phyloP scores from a whole-genome alignment of 2,329 filamentous ascomycete genomes.

The Curvularia sp. region DNA sequence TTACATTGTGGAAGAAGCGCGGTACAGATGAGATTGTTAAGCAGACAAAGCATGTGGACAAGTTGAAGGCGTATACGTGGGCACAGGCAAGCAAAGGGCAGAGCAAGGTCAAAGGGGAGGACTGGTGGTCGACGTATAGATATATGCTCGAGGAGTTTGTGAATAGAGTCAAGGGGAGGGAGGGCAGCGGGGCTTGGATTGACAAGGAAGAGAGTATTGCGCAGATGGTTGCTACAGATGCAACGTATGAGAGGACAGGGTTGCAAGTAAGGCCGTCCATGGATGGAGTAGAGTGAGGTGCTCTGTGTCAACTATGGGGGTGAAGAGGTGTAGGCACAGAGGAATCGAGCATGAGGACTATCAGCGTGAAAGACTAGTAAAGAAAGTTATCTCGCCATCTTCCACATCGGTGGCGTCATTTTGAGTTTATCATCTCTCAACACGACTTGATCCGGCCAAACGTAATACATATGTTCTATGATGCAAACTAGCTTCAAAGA shows the following conservation, averaged over 20 bases:
- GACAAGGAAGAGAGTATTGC: slow-evolving; percentile 44
- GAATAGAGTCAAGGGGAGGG: slow-evolving; percentile 37
- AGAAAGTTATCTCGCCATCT: too few species aligned
- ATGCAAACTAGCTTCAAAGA: too few species aligned
- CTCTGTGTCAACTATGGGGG: not conserved
- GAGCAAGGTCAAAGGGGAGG: slow-evolving; percentile 27
- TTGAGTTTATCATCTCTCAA: too few species aligned
- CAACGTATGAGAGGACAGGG: slow-evolving; percentile 44
- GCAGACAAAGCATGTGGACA: slow-evolving; percentile 17
- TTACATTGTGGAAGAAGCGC: slow-evolving; percentile 5
- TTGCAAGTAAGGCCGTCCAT: slow-evolving; percentile 33
- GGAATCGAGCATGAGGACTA: not conserved
- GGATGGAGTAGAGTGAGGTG: slow-evolving; percentile 13
- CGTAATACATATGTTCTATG: not conserved
- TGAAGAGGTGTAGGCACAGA: too few species aligned
- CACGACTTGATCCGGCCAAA: too few species aligned
- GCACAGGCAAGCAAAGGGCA: slow-evolving; percentile 34
- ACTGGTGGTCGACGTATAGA: slow-evolving; percentile 48
- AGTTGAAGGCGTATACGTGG: slow-evolving; percentile 40
- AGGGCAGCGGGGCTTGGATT: slow-evolving; percentile 41
- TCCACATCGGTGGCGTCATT: too few species aligned
- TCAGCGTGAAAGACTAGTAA: too few species aligned
- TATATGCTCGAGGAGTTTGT: slow-evolving; percentile 50
- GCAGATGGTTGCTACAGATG: slow-evolving; percentile 49
- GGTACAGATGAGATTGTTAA: slow-evolving; percentile 17